Base-by-base conservation (phyloP, 2,329 filamentous ascomycete genomes). In the Ustulina deusta region DNA sequence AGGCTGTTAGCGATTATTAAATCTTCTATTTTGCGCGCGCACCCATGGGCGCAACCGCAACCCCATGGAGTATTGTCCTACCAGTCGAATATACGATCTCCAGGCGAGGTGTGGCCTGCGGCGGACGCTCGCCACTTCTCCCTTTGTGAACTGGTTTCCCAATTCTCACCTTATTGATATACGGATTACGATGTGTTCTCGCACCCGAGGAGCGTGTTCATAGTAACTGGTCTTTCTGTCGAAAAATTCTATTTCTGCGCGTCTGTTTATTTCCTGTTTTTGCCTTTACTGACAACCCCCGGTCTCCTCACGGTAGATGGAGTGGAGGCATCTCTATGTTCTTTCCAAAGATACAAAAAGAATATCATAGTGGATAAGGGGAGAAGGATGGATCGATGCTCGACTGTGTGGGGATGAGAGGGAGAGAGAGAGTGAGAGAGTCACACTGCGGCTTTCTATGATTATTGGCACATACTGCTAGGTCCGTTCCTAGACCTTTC, bases 251-350 rank as follows among this genome's bases (percentile, higher is more conserved):
- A 57, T 70, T 72, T 63, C 57, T 70, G 68, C 71, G 70, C 66
- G 68, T 73, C 68, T 73, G 70, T 66, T 73, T 74, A 65, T 72
- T 75, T 73, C 63, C 70, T 64, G 68, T 75, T 74, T 61, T 73
- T 70, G 61, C 72, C 71, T 75, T 77, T 73, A 72, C 71, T 72
- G 71, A 71, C 70, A 71, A 66, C 65, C 70, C 68, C 72, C 65
- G 67, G 73, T 73, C 75, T 76, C 73, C 73, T 74, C 69, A 73
- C 65, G 75, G 77, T 79, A 79, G 76, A 78, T 76, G 80, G 74
- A 72, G 70, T 64, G 73, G 71, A 76, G 73, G 71, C 66, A 72
- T 71, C 67, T 66, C 59, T 72, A 71, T 72, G 58, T 71, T 66
- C 67, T 72, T 71, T 72, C 68, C 59, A 67, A 69, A 68, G 74